Evolutionary conservation across 345 rosid genomes (phyloP).

Genomic region (Cardamine resedifolia): DNA sequence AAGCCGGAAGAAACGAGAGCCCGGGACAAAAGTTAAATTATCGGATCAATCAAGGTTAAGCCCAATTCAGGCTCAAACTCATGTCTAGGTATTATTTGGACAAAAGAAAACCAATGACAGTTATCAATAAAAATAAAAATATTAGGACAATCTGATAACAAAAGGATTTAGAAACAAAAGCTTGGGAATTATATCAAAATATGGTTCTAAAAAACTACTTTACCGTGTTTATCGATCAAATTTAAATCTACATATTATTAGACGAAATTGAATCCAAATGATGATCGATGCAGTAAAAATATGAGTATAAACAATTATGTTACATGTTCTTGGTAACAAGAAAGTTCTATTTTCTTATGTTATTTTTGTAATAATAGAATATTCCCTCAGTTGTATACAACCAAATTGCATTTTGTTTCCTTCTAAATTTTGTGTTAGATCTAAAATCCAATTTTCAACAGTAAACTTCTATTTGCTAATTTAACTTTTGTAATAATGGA

Average conservation of each 20-base stretch:
- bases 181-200: too few relatives aligned
- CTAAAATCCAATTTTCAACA: background rate
- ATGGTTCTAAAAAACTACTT: background rate
- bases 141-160: background rate
- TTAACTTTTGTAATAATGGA: background rate
- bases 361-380: too few relatives aligned
- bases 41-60: background rate
- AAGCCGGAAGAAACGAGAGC: background rate
- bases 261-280: too few relatives aligned
- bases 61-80: background rate
- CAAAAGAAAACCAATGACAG: background rate
- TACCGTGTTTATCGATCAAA: background rate
- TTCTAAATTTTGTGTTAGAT: background rate
- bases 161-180: background rate
- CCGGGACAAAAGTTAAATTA: background rate
- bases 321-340: background rate
- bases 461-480: background rate
- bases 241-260: too few relatives aligned
- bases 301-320: background rate
- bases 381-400: background rate
- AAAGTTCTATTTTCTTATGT: background rate
- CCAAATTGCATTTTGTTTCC: background rate
- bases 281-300: too few relatives aligned
- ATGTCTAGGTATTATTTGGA: background rate
- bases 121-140: too few relatives aligned